Percentiles rank a stretch among this genome's conserved stretches.
These are phyloP conservation scores for Ganoderma sinense DNA, from an alignment of 1,284 basidiomycete genomes.

Conservation along the genomic window DNA sequence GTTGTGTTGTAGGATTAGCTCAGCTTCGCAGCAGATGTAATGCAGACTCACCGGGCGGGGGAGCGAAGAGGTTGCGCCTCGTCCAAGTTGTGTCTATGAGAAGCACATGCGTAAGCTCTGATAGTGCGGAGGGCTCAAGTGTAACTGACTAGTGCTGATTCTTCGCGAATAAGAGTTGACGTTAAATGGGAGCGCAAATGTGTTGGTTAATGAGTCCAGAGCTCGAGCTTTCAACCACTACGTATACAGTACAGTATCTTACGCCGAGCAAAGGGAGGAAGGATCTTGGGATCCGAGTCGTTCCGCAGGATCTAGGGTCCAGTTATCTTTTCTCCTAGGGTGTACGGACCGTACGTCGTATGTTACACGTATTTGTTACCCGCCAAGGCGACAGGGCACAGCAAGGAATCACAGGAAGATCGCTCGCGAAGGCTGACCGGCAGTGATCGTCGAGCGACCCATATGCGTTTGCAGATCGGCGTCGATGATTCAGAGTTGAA, in stretches of 20 bases:
- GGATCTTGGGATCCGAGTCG: not conserved
- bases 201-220: too few species aligned
- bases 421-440: not conserved
- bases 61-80: not conserved
- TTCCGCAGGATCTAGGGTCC: not conserved
- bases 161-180: too few species aligned
- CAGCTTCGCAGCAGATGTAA: not conserved
- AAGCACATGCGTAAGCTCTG: too few species aligned
- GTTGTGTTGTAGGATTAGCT: not conserved
- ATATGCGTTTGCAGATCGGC: slow-evolving; percentile 8
- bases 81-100: too few species aligned
- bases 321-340: not conserved
- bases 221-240: too few species aligned
- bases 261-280: not conserved
- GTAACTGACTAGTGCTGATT: too few species aligned
- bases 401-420: slow-evolving; percentile 4
- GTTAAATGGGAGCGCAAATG: too few species aligned
- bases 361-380: slow-evolving; percentile 4
- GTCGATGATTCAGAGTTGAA: slow-evolving; percentile 6
- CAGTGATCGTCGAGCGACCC: slow-evolving; percentile 19
- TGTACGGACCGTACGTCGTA: not conserved
- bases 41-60: not conserved
- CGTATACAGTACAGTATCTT: not conserved
- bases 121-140: too few species aligned
- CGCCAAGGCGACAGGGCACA: not conserved